Percentiles rank a stretch among this genome's conserved stretches.
These are phyloP conservation scores for Coemansia sp. DNA, from an alignment of 192 early-diverging fungal species.

Conservation along the genomic window DNA sequence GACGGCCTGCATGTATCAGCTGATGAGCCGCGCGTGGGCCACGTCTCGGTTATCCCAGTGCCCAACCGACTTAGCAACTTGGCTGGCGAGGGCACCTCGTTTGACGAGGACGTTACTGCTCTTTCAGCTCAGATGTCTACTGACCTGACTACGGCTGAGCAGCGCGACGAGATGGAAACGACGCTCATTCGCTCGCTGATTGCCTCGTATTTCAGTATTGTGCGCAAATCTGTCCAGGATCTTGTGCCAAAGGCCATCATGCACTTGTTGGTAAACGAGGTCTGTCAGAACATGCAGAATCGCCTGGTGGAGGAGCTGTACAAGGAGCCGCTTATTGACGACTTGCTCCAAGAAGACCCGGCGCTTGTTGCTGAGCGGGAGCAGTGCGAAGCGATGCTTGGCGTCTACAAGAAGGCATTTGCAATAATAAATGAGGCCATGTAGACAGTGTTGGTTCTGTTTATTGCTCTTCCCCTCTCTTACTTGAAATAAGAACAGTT, in stretches of 20 bases:
- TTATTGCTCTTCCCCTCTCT: too few relatives aligned
- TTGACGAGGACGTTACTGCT: constrained; percentile 42
- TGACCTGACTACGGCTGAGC: constrained; percentile 44
- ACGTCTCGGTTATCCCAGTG: constrained; percentile 43
- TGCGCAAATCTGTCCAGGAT: constrained; percentile 78
- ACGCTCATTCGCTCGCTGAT: constrained; percentile 79
- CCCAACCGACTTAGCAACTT: constrained; percentile 48
- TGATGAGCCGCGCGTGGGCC: constrained; percentile 38
- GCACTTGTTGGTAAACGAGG: constrained; percentile 77
- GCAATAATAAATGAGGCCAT: constrained; percentile 57
- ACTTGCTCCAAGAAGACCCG: constrained; percentile 77
- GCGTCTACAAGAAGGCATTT: constrained; percentile 78
- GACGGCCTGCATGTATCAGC: constrained; percentile 38
- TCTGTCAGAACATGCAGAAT: constrained; percentile 73
- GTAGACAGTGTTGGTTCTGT: constrained; percentile 12
- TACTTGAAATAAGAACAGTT: background rate
- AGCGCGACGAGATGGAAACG: constrained; percentile 76
- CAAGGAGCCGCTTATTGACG: constrained; percentile 66
- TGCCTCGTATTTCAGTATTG: constrained; percentile 75
- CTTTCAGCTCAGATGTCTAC: constrained; percentile 50
- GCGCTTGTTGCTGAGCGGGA: constrained; percentile 67
- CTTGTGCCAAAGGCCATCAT: constrained; percentile 81
- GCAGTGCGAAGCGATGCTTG: constrained; percentile 75
- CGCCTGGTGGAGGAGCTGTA: constrained; percentile 73
- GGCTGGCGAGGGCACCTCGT: constrained; percentile 36